Evolutionary conservation across 441 rosid genomes (phyloP).

Genomic region (Erodium moschatum): DNA sequence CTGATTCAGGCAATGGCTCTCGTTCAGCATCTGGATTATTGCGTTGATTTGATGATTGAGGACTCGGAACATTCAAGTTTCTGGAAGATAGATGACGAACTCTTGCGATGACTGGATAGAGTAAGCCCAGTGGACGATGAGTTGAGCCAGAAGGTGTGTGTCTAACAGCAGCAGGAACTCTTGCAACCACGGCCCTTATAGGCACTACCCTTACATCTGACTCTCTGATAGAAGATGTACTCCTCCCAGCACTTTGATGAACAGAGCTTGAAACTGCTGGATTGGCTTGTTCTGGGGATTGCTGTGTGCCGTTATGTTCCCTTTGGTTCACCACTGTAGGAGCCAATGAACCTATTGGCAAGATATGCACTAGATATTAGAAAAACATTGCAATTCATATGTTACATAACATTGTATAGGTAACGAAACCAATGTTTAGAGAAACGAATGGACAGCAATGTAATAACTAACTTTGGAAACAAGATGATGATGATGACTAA

Average conservation of each 20-base stretch:
- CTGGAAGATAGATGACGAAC: constrained; percentile 4
- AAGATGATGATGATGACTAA: too few species aligned
- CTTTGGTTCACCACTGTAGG: constrained; percentile 1
- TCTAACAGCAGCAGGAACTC: constrained; percentile 9
- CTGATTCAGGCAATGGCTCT: background rate
- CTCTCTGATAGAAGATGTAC: constrained; percentile 9
- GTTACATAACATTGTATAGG: background rate
- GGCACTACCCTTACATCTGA: constrained; percentile 2
- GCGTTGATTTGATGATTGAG: background rate
- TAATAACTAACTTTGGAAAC: too few species aligned
- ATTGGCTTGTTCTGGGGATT: constrained; percentile 4
- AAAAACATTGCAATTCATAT: background rate
- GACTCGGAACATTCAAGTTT: background rate
- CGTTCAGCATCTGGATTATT: background rate
- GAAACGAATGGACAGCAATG: too few species aligned
- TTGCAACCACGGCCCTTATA: background rate
- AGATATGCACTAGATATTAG: background rate
- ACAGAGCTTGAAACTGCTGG: background rate
- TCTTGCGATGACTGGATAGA: constrained; percentile 7
- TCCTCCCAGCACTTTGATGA: background rate
- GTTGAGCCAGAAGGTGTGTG: constrained; percentile 4
- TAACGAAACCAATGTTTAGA: too few species aligned
- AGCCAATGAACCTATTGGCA: background rate
- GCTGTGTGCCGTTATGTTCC: background rate
- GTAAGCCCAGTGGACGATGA: constrained; percentile 1